phyloP scores from a whole-genome alignment of 176 grass and related monocot species.

The Phyllostachys edulis region DNA sequence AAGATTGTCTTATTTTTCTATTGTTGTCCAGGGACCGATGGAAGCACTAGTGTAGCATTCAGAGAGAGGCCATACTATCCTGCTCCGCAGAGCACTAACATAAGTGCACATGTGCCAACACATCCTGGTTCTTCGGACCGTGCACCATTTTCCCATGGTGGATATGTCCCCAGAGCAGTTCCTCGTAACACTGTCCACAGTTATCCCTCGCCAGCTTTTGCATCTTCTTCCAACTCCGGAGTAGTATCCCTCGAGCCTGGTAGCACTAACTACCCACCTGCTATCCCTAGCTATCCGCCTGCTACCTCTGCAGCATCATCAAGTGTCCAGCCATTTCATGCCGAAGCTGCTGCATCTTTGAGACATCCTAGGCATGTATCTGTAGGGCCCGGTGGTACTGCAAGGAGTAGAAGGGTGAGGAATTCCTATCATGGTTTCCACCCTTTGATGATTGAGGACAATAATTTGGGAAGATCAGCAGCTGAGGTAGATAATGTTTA shows the following conservation, averaged over 20 bases:
- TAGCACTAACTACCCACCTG: constrained; percentile 29
- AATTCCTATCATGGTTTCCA: constrained; percentile 54
- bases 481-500: constrained; percentile 49
- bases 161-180: constrained; percentile 40
- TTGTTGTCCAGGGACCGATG: constrained; percentile 7
- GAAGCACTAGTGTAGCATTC: constrained; percentile 30
- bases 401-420: constrained; percentile 59
- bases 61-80: constrained; percentile 45
- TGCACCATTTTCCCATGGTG: constrained; percentile 26
- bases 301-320: constrained; percentile 36
- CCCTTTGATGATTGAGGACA: constrained; percentile 46
- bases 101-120: constrained; percentile 34
- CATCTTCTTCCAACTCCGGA: constrained; percentile 23
- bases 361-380: constrained; percentile 46
- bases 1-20: neutral
- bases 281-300: constrained; percentile 27
- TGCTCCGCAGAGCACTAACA: constrained; percentile 41
- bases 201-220: constrained; percentile 42
- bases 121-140: constrained; percentile 30
- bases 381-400: constrained; percentile 29
- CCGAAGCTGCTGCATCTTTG: constrained; percentile 43
- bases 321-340: constrained; percentile 39
- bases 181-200: constrained; percentile 19
- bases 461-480: constrained; percentile 44
- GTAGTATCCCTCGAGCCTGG: constrained; percentile 29